Base-by-base conservation (phyloP, 1,284 basidiomycete genomes). In the Boletus hoseneyae region DNA sequence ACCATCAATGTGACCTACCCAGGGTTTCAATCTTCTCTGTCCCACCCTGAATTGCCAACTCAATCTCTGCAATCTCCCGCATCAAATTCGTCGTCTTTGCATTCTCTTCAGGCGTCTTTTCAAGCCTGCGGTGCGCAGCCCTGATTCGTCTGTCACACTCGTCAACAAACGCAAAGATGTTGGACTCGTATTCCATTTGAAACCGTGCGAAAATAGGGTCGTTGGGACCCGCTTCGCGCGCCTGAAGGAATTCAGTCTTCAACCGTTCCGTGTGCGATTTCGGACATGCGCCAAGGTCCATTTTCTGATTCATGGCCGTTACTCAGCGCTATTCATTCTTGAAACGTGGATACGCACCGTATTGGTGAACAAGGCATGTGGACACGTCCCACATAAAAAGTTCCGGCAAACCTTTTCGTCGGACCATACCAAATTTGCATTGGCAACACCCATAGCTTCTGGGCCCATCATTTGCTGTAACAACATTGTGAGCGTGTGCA, bases 41-140 rank as follows among this genome's bases (percentile, higher is more conserved):
- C 42, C 94, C 95, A 57, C 93, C 94, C 72, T 98, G 94, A 65
- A 98, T 97, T 50, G 97, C 95, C 57, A 97, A 75, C 75, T 99
- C 96, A 66, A 99, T 97, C 75, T 99, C 97, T 53, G 92, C 93
- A 71, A 99, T 98, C 80, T 99, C 97, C 60, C 94, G 83, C 94
- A 99, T 99, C 76, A 99, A 73, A 70, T 96, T 95, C 19, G 97
- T 97, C 29, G 96, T 98, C 72, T 97, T 95, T 46, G 93, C 93
- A 69, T 98, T 98, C 78, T 99, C 97, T 73, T 99, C 97, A 10
- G 97, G 97, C 19, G 97, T 99, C 78, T 99, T 98, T 75, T 99
- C 97, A 62, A 99, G 74, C 63, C 97, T 81, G 57, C 94, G 82
- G 70, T 99, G 96, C 50, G 93, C 93, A 38, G 92, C 84, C 41